Evolutionary conservation across 495 filamentous ascomycete species (phyloP), one percentile per base, ranked within the genome.

Genomic region (Neurospora sp.): DNA sequence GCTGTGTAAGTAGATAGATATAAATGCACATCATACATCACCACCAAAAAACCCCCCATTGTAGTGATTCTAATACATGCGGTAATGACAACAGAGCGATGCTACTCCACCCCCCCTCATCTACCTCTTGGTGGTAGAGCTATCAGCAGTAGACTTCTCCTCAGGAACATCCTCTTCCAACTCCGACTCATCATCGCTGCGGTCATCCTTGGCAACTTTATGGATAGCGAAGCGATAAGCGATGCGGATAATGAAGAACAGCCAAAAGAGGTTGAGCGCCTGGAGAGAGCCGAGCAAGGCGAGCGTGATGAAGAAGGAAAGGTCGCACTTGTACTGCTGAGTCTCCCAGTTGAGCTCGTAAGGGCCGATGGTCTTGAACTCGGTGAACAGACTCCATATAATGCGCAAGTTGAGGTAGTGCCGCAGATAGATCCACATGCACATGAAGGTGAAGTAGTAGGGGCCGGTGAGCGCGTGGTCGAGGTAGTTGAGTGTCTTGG

Each of bases 401-500:
- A 99, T 96, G 79, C 88, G 87, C 69, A 99, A 84, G 82, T 98
- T 98, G 79, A 97, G 83, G 80, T 90, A 92, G 81, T 99, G 96
- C 70, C 96, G 93, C 73, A 95, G 86, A 82, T 99, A 99, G 80
- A 92, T 88, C 96, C 96, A 99, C 74, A 92, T 83, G 75, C 82
- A 83, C 72, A 97, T 91, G 83, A 98, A 99, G 74, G 91, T 73
- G 77, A 84, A 87, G 83, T 94, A 98, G 84, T 94, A 98, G 16
- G 93, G 94, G 4, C 85, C 87, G 0, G 91, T 92, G 61, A 97
- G 84, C 69, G 85, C 81, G 48, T 90, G 89, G 77, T 97, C 92
- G 72, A 98, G 82, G 82, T 99, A 99, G 83, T 97, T 97, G 70
- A 99, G 87, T 1, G 90, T 90, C 84, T 98, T 98, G 69, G 94